Conservation (phyloP, 306 rosid genomes). For the Leucaena leucocephala region DNA sequence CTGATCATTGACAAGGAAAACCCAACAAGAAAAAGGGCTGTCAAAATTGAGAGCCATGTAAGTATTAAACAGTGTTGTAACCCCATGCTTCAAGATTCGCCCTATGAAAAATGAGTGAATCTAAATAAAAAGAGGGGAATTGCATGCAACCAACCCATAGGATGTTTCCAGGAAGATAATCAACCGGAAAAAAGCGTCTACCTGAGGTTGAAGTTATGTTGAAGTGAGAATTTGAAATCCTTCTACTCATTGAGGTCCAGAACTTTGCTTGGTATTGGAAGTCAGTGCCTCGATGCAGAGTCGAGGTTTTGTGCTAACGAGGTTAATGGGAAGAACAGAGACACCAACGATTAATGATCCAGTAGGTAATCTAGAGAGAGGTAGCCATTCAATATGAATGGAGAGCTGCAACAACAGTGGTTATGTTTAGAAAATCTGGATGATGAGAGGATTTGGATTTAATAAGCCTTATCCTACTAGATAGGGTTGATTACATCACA, state of each 20-base stretch:
- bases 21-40: neutral
- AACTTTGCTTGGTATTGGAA: constrained; percentile 54
- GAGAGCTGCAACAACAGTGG: constrained; percentile 58
- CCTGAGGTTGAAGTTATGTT: constrained; percentile 10
- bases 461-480: neutral
- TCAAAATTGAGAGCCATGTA: neutral
- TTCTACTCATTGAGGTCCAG: constrained; percentile 41
- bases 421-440: constrained; percentile 19
- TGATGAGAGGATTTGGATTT: neutral
- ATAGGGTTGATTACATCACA: too few relatives aligned
- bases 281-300: constrained; percentile 66
- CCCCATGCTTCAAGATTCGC: neutral
- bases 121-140: neutral
- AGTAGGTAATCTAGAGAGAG: constrained; percentile 72
- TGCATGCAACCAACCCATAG: neutral
- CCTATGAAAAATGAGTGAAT: neutral
- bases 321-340: constrained; percentile 73
- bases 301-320: constrained; percentile 75
- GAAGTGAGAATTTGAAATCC: constrained; percentile 5
- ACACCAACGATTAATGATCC: constrained; percentile 71
- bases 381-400: constrained; percentile 81
- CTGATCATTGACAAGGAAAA: neutral
- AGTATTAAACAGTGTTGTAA: neutral
- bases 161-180: constrained; percentile 18
- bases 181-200: constrained; percentile 1